Base-by-base conservation (phyloP, 192 early-diverging fungal species). In the Neocallimastix lanati region DNA sequence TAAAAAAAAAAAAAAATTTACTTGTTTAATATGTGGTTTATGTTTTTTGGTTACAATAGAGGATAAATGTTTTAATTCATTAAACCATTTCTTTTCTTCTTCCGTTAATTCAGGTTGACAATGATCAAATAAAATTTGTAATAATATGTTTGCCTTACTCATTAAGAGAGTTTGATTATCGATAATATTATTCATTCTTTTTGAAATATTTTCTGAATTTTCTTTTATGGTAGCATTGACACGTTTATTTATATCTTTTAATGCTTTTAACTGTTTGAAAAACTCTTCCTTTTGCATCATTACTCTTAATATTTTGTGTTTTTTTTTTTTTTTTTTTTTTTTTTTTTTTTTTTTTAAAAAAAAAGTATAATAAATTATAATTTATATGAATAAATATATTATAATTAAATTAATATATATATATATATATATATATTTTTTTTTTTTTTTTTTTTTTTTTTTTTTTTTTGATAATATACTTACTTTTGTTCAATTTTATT, bases 111-210 rank as follows among this genome's bases (percentile, higher is more conserved):
- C 88, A 13, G 90, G 92, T 79, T 92, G 90, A 76, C 85, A 85
- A 21, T 84, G 83, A 58, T 88, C 88, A 76, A 90, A 88, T 33
- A 93, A 78, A 80, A 90, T 87, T 29, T 89, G 89, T 78, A 94
- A 80, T 29, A 92, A 79, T 15, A 84, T 83, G 77, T 93, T 92
- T 2, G 86, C 86, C 12, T 88, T 88, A 58, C 86, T 80, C 12
- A 83, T 80, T 77, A 90, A 81, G 29, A 4, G 7, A n/a, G 50
- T n/a, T 67, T 67, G 50, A 67, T 67, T 67, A 2, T 67, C 25
- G n/a, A 67, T n/a, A n/a, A 67, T 67, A n/a, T 7, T 67, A 21
- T 25, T n/a, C 50, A 67, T 67, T 67, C 50, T 67, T 67, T 25
- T 25, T 2, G 50, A 11, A 21, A 67, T 1, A 25, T 67, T 67